Evolutionary conservation across 768 basidiomycete species (phyloP), one percentile per base, ranked within the genome.

Genomic region (Leucocoprinus leucothites): DNA sequence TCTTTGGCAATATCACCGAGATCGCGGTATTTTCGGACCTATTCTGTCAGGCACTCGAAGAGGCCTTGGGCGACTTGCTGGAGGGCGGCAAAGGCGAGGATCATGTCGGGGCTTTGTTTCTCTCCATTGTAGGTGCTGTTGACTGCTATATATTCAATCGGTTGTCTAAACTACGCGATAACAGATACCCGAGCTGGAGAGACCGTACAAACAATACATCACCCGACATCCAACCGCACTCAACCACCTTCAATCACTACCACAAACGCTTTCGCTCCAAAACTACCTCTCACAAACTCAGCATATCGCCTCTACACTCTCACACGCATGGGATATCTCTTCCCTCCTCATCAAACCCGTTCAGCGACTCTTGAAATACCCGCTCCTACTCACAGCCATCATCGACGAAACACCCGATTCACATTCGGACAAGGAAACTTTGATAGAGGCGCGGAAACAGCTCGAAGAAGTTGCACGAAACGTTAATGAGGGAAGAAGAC

Each of bases 271-370:
- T 0, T 5, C 31, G 5, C 77, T 95, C 7, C 71, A 75, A 13
- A 71, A 78, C 2, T 94, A 94, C 68, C 77, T 91, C 44, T 67
- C 78, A 9, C 82, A 84, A 34, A 89, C 88, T 16, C 80, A 82
- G 56, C 76, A 74, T 9, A 75, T 88, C 35, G 86, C 89, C 1
- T 80, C 85, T 1, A 79, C 82, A 21, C 78, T 89, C 11, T 89
- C 91, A 0, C 87, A 92, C 63, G 90, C 93, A 2, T 94, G 93
- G 87, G 96, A 99, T 67, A 82, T 99, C 24, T 79, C 91, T 4
- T 94, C 93, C 0, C 81, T 98, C 36, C 86, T 99, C 57, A 98
- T 99, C 70, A 98, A 98, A 70, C 97, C 97, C 31, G 93, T 99
- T 2, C 97, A 98, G 65, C 85, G 96, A 14, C 80, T 98, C 52